phyloP scores from a whole-genome alignment of 257 asterid genomes.

The Solanum sitiens region DNA sequence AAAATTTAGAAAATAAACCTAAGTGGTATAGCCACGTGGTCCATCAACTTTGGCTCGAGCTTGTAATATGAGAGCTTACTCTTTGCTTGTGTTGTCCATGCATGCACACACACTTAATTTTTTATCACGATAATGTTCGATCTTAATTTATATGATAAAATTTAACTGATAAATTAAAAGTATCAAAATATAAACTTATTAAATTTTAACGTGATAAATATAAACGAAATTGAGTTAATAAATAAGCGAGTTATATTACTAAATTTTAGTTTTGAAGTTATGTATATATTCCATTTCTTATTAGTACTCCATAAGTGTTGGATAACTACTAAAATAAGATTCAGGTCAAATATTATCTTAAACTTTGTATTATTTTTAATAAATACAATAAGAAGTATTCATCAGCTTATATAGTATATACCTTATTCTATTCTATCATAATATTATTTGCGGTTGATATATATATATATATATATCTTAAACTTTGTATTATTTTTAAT shows the following conservation, averaged over 20 bases:
- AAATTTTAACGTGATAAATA: not conserved
- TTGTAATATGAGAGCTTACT: not conserved
- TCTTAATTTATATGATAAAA: not conserved
- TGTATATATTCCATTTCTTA: not conserved
- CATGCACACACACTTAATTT: not conserved
- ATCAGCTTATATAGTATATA: not conserved
- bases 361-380: not conserved
- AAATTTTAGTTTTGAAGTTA: not conserved
- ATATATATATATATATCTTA: not conserved
- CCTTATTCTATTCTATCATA: not conserved
- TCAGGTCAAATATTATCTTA: not conserved
- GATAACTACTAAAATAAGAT: not conserved
- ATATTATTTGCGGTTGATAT: not conserved
- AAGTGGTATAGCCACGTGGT: not conserved
- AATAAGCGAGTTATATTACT: not conserved
- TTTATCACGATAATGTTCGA: not conserved
- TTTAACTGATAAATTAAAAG: not conserved
- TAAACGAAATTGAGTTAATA: not conserved
- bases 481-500: not conserved
- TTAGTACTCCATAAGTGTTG: not conserved
- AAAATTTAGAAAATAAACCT: not conserved
- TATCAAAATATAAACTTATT: not conserved
- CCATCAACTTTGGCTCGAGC: conserved; percentile 1
- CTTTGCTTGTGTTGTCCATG: not conserved
- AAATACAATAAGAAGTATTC: not conserved